These are phyloP conservation scores for Citrullus colocynthis DNA, from an alignment of 306 rosid species.

Conservation along the genomic window DNA sequence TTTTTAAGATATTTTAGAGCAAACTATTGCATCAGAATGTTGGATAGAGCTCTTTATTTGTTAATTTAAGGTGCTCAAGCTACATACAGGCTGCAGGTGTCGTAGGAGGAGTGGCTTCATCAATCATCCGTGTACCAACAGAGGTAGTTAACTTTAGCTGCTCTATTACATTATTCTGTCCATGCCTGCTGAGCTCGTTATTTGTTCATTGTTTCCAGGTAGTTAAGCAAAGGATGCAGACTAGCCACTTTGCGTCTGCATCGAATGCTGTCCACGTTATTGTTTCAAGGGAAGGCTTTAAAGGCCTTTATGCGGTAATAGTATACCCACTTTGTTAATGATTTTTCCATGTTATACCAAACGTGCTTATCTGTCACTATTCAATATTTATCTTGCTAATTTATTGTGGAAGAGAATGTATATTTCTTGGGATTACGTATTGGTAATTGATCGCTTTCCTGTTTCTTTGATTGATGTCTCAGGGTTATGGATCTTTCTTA, in stretches of 20 bases:
- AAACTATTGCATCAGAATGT: neutral
- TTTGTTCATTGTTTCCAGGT: constrained; percentile 29
- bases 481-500: constrained; percentile 75
- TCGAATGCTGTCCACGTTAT: constrained; percentile 22
- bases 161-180: neutral
- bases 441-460: too few species aligned
- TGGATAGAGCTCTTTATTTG: constrained; percentile 4
- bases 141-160: constrained; percentile 35
- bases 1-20: neutral
- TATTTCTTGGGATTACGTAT: neutral
- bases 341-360: neutral
- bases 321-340: constrained; percentile 6
- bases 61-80: constrained; percentile 17
- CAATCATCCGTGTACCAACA: constrained; percentile 72
- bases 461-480: constrained; percentile 13
- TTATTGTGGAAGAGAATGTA: neutral
- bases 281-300: constrained; percentile 29
- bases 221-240: constrained; percentile 47
- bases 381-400: neutral
- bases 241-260: constrained; percentile 26
- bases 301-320: constrained; percentile 61
- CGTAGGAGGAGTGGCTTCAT: constrained; percentile 63
- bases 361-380: neutral
- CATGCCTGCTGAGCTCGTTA: constrained; percentile 2
- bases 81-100: constrained; percentile 66